Evolutionary conservation across 2,329 filamentous ascomycete genomes (phyloP), one percentile per base, ranked within the genome.

Genomic region (Scortechinia acanthostroma): DNA sequence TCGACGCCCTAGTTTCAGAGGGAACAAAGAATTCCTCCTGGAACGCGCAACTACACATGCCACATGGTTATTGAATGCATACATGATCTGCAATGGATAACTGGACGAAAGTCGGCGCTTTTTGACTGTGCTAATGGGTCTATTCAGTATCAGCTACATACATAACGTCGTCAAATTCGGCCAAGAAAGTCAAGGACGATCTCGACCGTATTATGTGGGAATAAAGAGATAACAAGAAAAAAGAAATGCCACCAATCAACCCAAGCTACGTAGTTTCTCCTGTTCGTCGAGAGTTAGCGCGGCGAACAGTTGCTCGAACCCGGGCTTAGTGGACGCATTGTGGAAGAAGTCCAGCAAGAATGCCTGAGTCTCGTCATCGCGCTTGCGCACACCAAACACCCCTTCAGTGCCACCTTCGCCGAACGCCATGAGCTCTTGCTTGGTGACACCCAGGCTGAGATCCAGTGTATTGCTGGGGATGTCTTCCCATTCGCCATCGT

Each of bases 401-500:
- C 74, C 74, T 2, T 71, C 69, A 1, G 68, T 71, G 45, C 73
- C 72, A 15, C 74, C 73, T 40, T 83, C 83, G 20, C 80, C 76
- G 55, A 78, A 89, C 1, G 81, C 78, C 88, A 95, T 94, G 40
- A 96, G 74, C 48, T 95, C 87, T 17, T 77, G 71, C 62, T 86
- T 86, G 33, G 77, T 83, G 21, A 73, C 65, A 2, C 75, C 82
- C 13, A 85, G 69, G 35, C 80, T 81, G n/a, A 96, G 75, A 60
- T 95, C 90, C 13, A 95, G 66, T 2, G 77, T 75, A 49, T 86
- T 80, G 5, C 43, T 43, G 1, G 82, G 77, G 40, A 95, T 80
- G 55, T 96, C 91, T 63, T 97, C 91, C 88, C 91, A 95, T 21
- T 86, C 86, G 47, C 87, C 88, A 47, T 89, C 87, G 30, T 83